A percentile compares a stretch with the other conserved stretches of the same genome.
Conservation (phyloP, 2,329 filamentous ascomycete species). For the Proliferodiscus dingleyae region DNA sequence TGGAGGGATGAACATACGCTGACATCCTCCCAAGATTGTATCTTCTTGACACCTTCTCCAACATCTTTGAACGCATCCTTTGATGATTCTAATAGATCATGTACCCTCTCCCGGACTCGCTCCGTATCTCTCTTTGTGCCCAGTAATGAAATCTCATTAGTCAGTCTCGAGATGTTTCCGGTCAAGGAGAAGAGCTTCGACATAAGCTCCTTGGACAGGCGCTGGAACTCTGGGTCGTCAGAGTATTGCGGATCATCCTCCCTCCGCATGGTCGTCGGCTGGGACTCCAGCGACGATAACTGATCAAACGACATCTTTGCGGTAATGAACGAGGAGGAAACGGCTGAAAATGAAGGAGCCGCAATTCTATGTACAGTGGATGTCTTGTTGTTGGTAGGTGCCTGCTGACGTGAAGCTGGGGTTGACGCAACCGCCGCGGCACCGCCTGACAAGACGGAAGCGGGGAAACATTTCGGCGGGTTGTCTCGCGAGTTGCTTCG, state of each 20-base stretch:
- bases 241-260: conserved; percentile 70
- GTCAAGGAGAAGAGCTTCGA: conserved; percentile 86
- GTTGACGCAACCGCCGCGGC: conserved; percentile 22
- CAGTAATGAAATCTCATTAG: conserved; percentile 77
- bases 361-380: conserved; percentile 11
- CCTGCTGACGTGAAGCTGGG: conserved; percentile 16
- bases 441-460: not conserved
- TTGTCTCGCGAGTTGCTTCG: not conserved
- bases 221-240: conserved; percentile 90
- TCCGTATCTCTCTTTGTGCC: conserved; percentile 90
- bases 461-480: not conserved
- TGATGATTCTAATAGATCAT: conserved; percentile 81
- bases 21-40: conserved; percentile 81
- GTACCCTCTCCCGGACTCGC: conserved; percentile 83
- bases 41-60: conserved; percentile 88
- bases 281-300: conserved; percentile 78
- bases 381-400: conserved; percentile 13
- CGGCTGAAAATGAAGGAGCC: not conserved
- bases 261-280: conserved; percentile 62
- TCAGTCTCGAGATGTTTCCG: conserved; percentile 79
- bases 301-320: conserved; percentile 83
- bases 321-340: conserved; percentile 1
- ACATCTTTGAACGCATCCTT: conserved; percentile 84
- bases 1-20: conserved; percentile 52
- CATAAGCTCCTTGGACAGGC: conserved; percentile 75